Base-by-base conservation (phyloP, 495 filamentous ascomycete species). In the Aspergillus bridgeri region DNA sequence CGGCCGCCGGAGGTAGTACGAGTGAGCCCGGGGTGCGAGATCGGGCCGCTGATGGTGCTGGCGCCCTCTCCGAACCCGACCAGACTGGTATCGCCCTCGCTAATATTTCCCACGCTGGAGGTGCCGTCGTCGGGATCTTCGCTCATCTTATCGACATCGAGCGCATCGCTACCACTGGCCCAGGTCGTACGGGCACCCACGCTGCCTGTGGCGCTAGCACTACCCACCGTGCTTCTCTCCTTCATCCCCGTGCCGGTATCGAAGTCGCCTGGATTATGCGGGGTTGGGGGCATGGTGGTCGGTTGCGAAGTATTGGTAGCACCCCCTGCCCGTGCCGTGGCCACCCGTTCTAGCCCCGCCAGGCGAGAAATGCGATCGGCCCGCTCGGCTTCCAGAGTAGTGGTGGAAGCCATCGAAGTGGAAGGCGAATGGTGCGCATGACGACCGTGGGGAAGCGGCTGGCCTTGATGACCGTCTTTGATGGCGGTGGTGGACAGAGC, bases 321-420 rank as follows among this genome's bases (percentile, higher is more conserved):
- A 57, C 76, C 74, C 53, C 65, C 79, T 13, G 77, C 71, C 25
- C 89, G 87, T 11, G 84, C 79, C 15, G 87, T 86, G 8, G 87
- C 82, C 22, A 96, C 86, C 20, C 88, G 84, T 65, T 92, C 90
- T 33, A 96, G 79, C 43, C 92, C 92, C 7, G 91, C 88, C 17
- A 96, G 84, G 23, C 92, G 90, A 38, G 90, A 94, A 67, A 96
- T 96, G 63, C 92, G 91, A 73, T 96, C 92, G 51, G 90, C 91
- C 62, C 92, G 91, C 71, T 96, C 92, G 53, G 91, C 91, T 60
- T 94, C 91, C 23, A 92, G 83, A 56, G 85, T 88, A 51, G 81
- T 89, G 51, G 81, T 89, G 6, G 86, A 89, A 6, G 80, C 75
- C 22, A 76, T 79, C 18, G 79, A 77, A 17, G 74, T 62, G 21